Conservation (phyloP, 495 filamentous ascomycete species). For the Aspergillus egyptiacus region DNA sequence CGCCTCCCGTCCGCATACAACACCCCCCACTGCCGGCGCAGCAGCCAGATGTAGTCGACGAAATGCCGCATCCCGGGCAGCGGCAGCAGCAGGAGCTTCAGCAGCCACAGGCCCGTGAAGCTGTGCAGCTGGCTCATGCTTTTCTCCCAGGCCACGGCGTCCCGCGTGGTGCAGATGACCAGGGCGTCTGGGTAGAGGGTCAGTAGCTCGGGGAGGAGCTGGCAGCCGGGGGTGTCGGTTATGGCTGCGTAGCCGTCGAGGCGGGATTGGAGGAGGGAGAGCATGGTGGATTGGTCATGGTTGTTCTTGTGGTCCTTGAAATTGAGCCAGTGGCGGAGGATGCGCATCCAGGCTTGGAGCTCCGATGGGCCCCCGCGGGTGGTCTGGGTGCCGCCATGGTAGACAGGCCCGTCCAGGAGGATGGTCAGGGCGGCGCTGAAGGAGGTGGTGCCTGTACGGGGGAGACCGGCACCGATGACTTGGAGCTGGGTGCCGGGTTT, state of each 20-base stretch:
- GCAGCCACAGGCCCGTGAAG: slow-evolving; percentile 14
- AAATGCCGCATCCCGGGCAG: slow-evolving; percentile 25
- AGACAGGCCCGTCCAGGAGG: slow-evolving; percentile 32
- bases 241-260: slow-evolving; percentile 57
- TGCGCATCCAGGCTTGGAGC: slow-evolving; percentile 19
- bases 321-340: slow-evolving; percentile 19
- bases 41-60: slow-evolving; percentile 11
- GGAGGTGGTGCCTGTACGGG: slow-evolving; percentile 47
- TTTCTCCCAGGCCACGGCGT: slow-evolving; percentile 20
- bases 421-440: slow-evolving; percentile 41
- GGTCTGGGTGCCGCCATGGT: slow-evolving; percentile 24
- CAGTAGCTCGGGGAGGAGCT: slow-evolving; percentile 25
- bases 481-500: slow-evolving; percentile 22
- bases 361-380: slow-evolving; percentile 19
- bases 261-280: slow-evolving; percentile 66
- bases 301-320: background rate
- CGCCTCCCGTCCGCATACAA: slow-evolving; percentile 15
- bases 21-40: slow-evolving; percentile 18
- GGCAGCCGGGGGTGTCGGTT: slow-evolving; percentile 25
- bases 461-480: slow-evolving; percentile 46
- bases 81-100: slow-evolving; percentile 19
- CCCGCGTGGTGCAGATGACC: slow-evolving; percentile 26
- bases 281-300: slow-evolving; percentile 48
- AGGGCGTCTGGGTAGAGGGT: slow-evolving; percentile 27
- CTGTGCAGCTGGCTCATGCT: slow-evolving; percentile 15